Evolutionary conservation across 148 eudicot species (phyloP).

Genomic region (Cornus florida): DNA sequence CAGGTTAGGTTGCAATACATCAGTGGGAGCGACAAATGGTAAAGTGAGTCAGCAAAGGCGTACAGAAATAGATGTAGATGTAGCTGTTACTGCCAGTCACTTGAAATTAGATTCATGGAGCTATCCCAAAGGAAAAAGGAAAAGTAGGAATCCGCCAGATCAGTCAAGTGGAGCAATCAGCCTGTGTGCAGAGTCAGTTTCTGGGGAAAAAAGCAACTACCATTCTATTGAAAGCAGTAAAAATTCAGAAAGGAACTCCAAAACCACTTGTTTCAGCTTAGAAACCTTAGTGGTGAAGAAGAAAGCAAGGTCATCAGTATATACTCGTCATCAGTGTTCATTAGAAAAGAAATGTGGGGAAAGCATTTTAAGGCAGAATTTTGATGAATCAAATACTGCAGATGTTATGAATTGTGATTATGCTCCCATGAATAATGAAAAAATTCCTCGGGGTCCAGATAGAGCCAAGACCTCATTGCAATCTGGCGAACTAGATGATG

Average conservation of each 20-base stretch:
- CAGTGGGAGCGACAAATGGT: conserved; percentile 16
- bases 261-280: conserved; percentile 18
- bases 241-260: conserved; percentile 20
- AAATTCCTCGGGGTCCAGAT: conserved; percentile 3
- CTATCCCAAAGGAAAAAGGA: conserved; percentile 52
- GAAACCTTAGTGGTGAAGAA: conserved; percentile 24
- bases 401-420: conserved; percentile 4
- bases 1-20: conserved; percentile 5
- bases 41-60: conserved; percentile 9
- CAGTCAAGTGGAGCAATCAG: conserved; percentile 19
- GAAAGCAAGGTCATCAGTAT: conserved; percentile 32
- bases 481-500: conserved; percentile 7
- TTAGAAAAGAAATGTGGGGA: conserved; percentile 9
- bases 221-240: conserved; percentile 20
- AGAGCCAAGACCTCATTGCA: conserved; percentile 4
- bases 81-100: conserved; percentile 13
- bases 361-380: conserved; percentile 7
- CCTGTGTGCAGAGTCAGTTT: conserved; percentile 4
- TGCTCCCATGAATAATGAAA: conserved; percentile 5
- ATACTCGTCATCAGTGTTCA: conserved; percentile 25
- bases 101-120: conserved; percentile 29
- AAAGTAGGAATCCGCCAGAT: conserved; percentile 6
- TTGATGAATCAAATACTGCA: conserved; percentile 15
- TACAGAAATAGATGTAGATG: conserved; percentile 2
- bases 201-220: conserved; percentile 11